Evolutionary conservation across 495 filamentous ascomycete genomes (phyloP).

Genomic region (Hypoxylon lenormandii): DNA sequence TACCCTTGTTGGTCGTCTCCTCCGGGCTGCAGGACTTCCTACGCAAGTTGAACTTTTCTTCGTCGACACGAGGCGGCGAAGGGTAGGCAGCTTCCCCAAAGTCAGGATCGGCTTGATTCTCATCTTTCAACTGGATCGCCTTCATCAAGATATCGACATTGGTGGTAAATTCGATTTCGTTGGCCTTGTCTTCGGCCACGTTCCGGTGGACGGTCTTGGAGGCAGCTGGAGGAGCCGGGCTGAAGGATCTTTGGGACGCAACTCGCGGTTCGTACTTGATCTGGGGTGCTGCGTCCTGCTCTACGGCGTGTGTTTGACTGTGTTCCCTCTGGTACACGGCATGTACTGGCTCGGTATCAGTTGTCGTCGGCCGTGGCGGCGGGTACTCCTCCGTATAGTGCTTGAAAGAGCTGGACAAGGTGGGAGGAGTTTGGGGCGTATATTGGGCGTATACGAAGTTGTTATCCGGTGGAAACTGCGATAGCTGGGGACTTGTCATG

Average conservation of each 20-base stretch:
- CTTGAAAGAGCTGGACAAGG: conserved; percentile 51
- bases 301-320: conserved; percentile 28
- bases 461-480: conserved; percentile 51
- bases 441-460: conserved; percentile 55
- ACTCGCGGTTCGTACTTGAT: conserved; percentile 57
- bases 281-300: conserved; percentile 21
- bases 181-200: conserved; percentile 36
- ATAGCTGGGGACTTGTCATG: conserved; percentile 52
- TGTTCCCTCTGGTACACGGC: conserved; percentile 27
- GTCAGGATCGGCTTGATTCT: conserved; percentile 49
- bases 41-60: conserved; percentile 41
- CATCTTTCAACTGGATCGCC: conserved; percentile 79
- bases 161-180: conserved; percentile 75
- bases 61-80: conserved; percentile 34
- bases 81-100: conserved; percentile 32
- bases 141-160: conserved; percentile 93
- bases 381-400: conserved; percentile 54
- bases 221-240: conserved; percentile 17
- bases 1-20: neutral
- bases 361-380: conserved; percentile 31
- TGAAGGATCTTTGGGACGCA: conserved; percentile 23
- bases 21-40: conserved; percentile 37
- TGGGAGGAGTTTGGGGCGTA: conserved; percentile 44
- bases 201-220: conserved; percentile 48
- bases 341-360: conserved; percentile 15